Evolutionary conservation across 1,284 basidiomycete species (phyloP).

Genomic region (Ceratobasidium sp.): DNA sequence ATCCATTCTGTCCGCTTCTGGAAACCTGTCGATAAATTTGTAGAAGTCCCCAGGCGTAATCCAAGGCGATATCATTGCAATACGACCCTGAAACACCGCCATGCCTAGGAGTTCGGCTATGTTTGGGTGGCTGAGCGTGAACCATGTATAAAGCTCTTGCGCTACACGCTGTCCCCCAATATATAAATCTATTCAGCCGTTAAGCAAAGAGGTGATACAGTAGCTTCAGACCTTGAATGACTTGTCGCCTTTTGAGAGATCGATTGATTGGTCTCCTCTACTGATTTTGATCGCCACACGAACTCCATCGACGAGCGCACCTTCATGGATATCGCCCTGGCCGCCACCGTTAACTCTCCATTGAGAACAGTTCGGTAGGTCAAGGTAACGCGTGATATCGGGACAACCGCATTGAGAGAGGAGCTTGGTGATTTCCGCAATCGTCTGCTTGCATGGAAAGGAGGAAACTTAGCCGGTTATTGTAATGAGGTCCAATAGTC

Average conservation of each 20-base stretch:
- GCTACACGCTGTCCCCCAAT: neutral
- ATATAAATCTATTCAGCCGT: too few species aligned
- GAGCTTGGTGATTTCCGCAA: neutral
- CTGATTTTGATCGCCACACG: neutral
- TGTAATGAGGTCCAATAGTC: too few species aligned
- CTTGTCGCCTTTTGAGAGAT: neutral
- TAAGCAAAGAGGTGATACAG: too few species aligned
- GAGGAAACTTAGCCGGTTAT: too few species aligned
- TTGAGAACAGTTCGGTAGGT: neutral
- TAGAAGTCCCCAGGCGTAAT: neutral
- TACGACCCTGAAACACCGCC: neutral
- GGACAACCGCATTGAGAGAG: neutral
- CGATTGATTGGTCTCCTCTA: neutral
- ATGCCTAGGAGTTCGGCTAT: neutral
- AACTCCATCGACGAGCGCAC: neutral
- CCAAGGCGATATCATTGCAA: conserved; percentile 8
- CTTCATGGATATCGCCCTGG: neutral
- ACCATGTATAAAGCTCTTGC: neutral
- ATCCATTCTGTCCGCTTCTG: neutral
- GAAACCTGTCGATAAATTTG: neutral
- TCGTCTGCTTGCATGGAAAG: neutral
- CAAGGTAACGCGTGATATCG: neutral
- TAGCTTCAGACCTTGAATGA: neutral
- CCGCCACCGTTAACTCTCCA: neutral
- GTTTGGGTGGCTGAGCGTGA: neutral